Evolutionary conservation across 495 filamentous ascomycete species (phyloP).

Genomic region (Hyaloscypha bicolor): DNA sequence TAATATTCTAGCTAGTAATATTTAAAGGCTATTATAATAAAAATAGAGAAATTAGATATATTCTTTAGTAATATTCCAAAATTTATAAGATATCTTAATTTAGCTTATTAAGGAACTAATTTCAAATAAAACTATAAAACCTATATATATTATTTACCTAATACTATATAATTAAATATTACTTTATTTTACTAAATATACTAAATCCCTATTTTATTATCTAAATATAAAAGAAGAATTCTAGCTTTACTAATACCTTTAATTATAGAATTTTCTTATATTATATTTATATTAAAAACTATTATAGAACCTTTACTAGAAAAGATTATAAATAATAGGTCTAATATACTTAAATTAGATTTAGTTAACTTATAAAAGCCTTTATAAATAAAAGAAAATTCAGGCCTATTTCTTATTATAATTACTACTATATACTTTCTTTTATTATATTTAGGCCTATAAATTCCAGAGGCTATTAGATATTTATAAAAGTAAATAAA

Average conservation of each 20-base stretch:
- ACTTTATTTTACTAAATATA: constrained; percentile 5
- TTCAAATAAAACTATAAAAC: not conserved
- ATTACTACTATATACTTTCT: constrained; percentile 5
- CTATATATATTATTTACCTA: too few relatives aligned
- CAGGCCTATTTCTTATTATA: constrained; percentile 8
- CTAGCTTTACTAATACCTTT: constrained; percentile 7
- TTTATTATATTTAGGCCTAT: constrained; percentile 3
- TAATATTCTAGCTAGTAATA: too few relatives aligned
- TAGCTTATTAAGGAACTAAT: too few relatives aligned
- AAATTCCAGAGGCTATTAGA: constrained; percentile 14
- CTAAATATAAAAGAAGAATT: constrained; percentile 11
- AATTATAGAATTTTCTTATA: constrained; percentile 5
- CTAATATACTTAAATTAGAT: not conserved
- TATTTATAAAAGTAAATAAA: too few relatives aligned
- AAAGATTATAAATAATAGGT: not conserved
- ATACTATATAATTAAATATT: constrained; percentile 11
- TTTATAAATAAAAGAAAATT: constrained; percentile 12
- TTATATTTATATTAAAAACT: constrained; percentile 10
- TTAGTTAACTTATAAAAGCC: constrained; percentile 5
- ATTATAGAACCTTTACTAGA: constrained; percentile 10
- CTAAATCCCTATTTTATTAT: constrained; percentile 3
- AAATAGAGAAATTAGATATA: too few relatives aligned
- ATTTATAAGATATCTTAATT: not conserved
- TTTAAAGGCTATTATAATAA: too few relatives aligned
- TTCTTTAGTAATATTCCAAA: not conserved